Evolutionary conservation across 345 rosid genomes (phyloP), one percentile per base, ranked within the genome.

Genomic region (Sonneratia caseolaris): DNA sequence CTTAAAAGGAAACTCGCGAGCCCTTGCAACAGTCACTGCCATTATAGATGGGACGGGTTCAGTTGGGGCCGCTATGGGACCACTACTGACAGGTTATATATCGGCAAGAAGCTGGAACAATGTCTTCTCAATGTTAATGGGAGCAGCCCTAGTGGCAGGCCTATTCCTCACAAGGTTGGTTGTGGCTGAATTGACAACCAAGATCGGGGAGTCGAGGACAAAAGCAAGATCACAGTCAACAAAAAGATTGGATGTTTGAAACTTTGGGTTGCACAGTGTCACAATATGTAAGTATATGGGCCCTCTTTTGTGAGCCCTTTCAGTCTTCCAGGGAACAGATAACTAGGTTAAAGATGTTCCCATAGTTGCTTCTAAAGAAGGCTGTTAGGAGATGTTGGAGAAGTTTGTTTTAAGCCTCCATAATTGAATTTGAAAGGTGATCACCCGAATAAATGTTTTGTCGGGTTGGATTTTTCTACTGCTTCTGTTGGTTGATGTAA

Each of bases 1-100:
- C 8, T 70, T 95, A 69, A 84, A 80, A 69, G 99, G 99, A 61
- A 92, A 88, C 84, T 90, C 97, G 1, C 76, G 93, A 75, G 99
- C 99, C 37, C 64, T 95, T 79, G 99, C 99, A 0, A 95, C 99
- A 0, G 97, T 95, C n/a, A 90, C 97, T 3, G 97, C 99, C 24
- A 95, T 95, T 24, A 92, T 95, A 59, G 97, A 95, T 47, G 99
- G 99, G 69, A 95, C 99, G 0, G 99, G 99, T 69, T 95, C 99
- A 0, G 85, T 95, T 3, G 99, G 99, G 59, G 99, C 99, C 3
- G 98, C 99, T 37, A 79, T 95, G 38, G 99, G 98, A n/a, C 99
- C 99, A 7, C 43, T 95, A 27, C 48, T 95, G 62, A 90, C 99
- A 0, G 98, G 99, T 40, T 95, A 92, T 71, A 90, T 95, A 47